phyloP scores from a whole-genome alignment of 2,329 filamentous ascomycete species.

The Diaporthe ampelina region DNA sequence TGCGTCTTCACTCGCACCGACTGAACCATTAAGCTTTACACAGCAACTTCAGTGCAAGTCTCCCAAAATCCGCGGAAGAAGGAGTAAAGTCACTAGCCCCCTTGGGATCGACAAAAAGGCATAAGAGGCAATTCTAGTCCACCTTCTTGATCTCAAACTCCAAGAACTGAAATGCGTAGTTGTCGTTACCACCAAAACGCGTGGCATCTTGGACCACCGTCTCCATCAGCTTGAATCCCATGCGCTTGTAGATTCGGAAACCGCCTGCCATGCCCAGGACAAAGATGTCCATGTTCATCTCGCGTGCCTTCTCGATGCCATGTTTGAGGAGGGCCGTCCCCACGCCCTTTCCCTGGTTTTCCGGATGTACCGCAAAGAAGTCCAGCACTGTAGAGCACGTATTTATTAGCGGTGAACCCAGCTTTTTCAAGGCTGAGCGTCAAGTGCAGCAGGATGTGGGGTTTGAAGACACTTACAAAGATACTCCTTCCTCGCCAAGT shows the following conservation, averaged over 20 bases:
- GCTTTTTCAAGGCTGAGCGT: not conserved
- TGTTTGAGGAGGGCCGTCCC: conserved; percentile 43
- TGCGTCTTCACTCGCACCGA: not conserved
- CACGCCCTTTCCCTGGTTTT: conserved; percentile 44
- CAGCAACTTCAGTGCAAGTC: not conserved
- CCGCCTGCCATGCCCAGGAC: conserved; percentile 44
- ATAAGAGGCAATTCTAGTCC: not conserved
- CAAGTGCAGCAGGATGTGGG: too few relatives aligned
- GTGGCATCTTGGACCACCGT: conserved; percentile 45
- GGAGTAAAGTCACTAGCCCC: not conserved
- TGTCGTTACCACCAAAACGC: conserved; percentile 43
- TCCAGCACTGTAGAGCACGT: conserved; percentile 43
- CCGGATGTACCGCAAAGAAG: conserved; percentile 47
- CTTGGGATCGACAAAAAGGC: not conserved
- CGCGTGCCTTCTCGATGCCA: conserved; percentile 44
- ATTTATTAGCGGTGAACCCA: not conserved
- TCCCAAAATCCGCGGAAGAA: too few relatives aligned
- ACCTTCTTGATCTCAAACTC: conserved; percentile 40
- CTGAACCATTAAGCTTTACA: not conserved
- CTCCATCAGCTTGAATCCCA: conserved; percentile 44
- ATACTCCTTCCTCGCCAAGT: conserved; percentile 39
- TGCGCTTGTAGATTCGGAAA: conserved; percentile 43
- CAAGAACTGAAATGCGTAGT: conserved; percentile 45
- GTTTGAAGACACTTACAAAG: conserved; percentile 34
- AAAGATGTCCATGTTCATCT: conserved; percentile 45